A percentile compares a stretch with the other conserved stretches of the same genome.
Evolutionary conservation across 2,329 filamentous ascomycete genomes (phyloP).

Genomic region (Pseudonectria foliicola): DNA sequence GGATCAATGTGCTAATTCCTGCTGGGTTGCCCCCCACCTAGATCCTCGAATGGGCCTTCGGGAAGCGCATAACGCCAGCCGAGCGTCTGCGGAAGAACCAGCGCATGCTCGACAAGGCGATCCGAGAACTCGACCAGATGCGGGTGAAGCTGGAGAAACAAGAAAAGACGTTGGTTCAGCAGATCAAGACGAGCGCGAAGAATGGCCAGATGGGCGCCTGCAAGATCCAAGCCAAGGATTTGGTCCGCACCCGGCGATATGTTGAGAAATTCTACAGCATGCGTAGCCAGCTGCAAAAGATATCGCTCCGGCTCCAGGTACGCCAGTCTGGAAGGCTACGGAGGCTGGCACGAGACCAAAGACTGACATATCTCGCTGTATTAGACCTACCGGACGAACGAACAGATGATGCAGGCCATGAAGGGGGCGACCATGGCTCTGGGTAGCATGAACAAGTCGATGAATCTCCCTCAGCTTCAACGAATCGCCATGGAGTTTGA

Average conservation of each 20-base stretch:
- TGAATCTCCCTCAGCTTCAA: constrained; percentile 93
- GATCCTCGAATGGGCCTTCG: constrained; percentile 98
- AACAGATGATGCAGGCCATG: constrained; percentile 99
- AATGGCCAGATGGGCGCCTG: constrained; percentile 97
- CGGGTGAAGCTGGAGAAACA: constrained; percentile 95
- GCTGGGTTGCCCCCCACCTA: constrained; percentile 30
- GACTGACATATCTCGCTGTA: constrained; percentile 6
- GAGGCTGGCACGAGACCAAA: neutral
- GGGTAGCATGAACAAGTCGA: constrained; percentile 93
- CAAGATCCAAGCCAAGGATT: constrained; percentile 96
- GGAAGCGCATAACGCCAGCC: constrained; percentile 96
- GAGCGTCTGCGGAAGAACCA: constrained; percentile 91
- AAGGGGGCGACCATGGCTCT: constrained; percentile 91
- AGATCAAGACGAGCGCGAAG: constrained; percentile 98
- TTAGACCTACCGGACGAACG: constrained; percentile 93
- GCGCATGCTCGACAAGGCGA: constrained; percentile 92
- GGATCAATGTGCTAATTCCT: constrained; percentile 10
- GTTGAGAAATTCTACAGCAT: constrained; percentile 98
- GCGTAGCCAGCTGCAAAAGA: constrained; percentile 94
- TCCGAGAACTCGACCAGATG: constrained; percentile 91
- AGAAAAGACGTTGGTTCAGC: constrained; percentile 90
- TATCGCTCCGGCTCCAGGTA: constrained; percentile 90
- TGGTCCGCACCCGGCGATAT: constrained; percentile 87
- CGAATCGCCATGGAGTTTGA: constrained; percentile 99
- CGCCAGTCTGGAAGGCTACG: neutral